Base-by-base conservation (phyloP, 2,329 filamentous ascomycete genomes). In the Fusarium sp. region DNA sequence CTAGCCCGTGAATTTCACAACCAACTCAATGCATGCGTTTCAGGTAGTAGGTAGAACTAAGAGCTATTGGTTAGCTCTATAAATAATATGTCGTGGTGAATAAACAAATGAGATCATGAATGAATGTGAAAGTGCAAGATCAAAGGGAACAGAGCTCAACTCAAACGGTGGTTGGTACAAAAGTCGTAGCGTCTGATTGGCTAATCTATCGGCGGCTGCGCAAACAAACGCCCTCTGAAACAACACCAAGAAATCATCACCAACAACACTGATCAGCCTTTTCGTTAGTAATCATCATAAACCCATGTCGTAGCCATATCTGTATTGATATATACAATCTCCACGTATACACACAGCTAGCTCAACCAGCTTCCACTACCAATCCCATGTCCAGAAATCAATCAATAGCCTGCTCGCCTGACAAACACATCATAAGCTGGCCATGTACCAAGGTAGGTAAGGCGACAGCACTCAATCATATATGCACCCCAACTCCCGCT, bases 321-420 rank as follows among this genome's bases (percentile, higher is more conserved):
- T 52, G 62, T 75, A 75, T 68, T 47, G 55, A 72, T 76, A 67
- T 76, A 72, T 73, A 73, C 66, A 75, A 65, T 68, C 58, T 67
- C 38, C 56, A 70, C 56, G 49, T 56, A 42, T 47, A 59, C 35
- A 66, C 60, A 67, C 55, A 56, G 49, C 53, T 14, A 47, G 33
- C 46, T 70, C 54, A 53, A 41, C 29, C 17, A 31, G 39, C 41
- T n/a, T 63, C 11, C 49, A 35, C 29, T 63, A 57, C 57, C 63
- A 46, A 65, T 63, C 52, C 60, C 42, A 52, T 75, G 53, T 73
- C 72, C 70, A 71, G 72, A 62, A 69, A 75, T 71, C 60, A 69
- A 72, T 57, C 68, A 71, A 53, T 58, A 50, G 67, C 56, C 49
- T 70, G 61, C 68, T 72, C 58, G 64, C 60, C 64, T 62, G 49